Base-by-base conservation (phyloP, 306 rosid genomes). In the Quercus rubra region DNA sequence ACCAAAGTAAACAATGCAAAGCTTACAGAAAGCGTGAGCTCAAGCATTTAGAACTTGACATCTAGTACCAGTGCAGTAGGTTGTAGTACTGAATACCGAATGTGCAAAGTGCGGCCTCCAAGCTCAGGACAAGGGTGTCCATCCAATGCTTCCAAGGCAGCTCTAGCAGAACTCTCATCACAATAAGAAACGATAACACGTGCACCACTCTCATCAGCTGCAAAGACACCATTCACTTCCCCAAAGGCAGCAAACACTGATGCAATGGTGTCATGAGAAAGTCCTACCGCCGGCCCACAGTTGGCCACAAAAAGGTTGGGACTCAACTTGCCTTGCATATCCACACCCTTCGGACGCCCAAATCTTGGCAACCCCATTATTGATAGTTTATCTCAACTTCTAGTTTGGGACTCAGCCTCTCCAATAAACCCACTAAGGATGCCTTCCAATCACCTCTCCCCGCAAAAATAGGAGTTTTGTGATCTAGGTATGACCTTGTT, bases 181-280 rank as follows among this genome's bases (percentile, higher is more conserved):
- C 74, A 52, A 62, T 62, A 94, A 54, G 89, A 91, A 12, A 94
- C 87, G 23, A 94, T 89, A 17, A 94, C 97, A 46, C 97, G 98
- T 70, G 89, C 86, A 15, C 97, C 98, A 64, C 89, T 87, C 52
- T 91, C 92, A 71, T 94, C 98, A 11, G 98, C 98, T 14, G 90
- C 87, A 78, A 83, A 85, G 5, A 94, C 93, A 11, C 88, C 94
- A 46, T 74, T 79, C 14, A 92, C 79, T n/a, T 83, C 88, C 25
- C 98, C 97, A 78, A 88, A 94, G 49, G 85, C 74, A 43, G 80
- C 19, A 76, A 92, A 94, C 27, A 86, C 93, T 30, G 85, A 74
- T 6, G 88, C 92, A 63, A 94, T 78, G 18, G 85, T 55, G 28
- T 76, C 87, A 55, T 85, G 74, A 30, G 89, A 85, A 74, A 89